phyloP scores from a whole-genome alignment of 1,284 basidiomycete genomes.

The Rhodotorula mucilaginosa region DNA sequence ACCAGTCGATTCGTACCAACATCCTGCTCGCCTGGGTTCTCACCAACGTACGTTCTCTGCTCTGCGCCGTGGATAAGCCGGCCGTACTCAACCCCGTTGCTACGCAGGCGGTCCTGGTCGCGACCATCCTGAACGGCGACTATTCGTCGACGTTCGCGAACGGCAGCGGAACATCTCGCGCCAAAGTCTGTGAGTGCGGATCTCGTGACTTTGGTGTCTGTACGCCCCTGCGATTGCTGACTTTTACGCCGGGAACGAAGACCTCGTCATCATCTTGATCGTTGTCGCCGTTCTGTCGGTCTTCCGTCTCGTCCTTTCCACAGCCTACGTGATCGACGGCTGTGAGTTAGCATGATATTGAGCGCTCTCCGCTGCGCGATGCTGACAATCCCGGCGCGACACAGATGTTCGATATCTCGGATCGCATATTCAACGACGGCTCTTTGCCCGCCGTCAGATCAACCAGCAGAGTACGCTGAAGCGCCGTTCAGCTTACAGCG shows the following conservation, averaged over 20 bases:
- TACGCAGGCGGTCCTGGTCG: constrained; percentile 67
- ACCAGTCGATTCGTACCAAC: constrained; percentile 45
- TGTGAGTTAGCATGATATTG: no score
- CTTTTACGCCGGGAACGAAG: not conserved
- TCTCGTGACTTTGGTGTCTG: not conserved
- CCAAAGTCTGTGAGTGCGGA: constrained; percentile 35
- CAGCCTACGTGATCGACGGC: constrained; percentile 61
- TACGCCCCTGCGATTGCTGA: not conserved
- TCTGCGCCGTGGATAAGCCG: not conserved
- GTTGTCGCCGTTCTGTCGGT: constrained; percentile 64
- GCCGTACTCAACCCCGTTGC: constrained; percentile 2
- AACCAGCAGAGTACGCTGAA: constrained; percentile 10
- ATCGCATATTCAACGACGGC: constrained; percentile 9
- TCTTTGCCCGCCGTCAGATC: constrained; percentile 24
- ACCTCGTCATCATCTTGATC: constrained; percentile 69
- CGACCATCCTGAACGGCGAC: constrained; percentile 68
- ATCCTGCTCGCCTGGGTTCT: constrained; percentile 82
- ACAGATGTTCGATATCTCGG: constrained; percentile 25
- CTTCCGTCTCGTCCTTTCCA: constrained; percentile 62
- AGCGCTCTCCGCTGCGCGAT: not conserved
- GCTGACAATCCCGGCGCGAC: not conserved
- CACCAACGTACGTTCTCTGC: constrained; percentile 63
- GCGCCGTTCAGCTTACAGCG: constrained; percentile 1
- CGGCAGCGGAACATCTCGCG: constrained; percentile 50
- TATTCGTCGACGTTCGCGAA: constrained; percentile 63